Conservation (phyloP, 2,329 filamentous ascomycete species). For the Venturia carpophila region DNA sequence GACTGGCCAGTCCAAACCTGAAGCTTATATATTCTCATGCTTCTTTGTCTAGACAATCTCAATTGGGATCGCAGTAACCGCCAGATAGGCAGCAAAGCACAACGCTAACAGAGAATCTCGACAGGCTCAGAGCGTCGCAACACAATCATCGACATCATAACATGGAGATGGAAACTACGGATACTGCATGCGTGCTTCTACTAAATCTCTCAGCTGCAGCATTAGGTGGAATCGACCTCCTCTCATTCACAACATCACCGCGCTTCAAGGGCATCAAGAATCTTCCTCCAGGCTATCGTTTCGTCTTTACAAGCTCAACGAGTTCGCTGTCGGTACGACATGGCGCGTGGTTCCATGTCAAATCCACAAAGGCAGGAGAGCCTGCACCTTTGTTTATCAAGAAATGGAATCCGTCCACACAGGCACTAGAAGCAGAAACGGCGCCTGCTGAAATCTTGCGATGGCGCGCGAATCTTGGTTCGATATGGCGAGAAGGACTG, state of each 20-base stretch:
- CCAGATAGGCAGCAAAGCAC: not conserved
- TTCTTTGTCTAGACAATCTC: no score
- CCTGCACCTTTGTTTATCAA: conserved; percentile 41
- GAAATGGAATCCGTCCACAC: conserved; percentile 45
- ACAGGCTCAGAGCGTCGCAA: not conserved
- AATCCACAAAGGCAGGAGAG: conserved; percentile 20
- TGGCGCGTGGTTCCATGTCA: conserved; percentile 53
- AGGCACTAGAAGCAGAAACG: conserved; percentile 39
- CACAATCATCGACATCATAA: not conserved
- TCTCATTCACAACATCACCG: conserved; percentile 55
- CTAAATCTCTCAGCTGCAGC: conserved; percentile 40
- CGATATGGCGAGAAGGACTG: conserved; percentile 47
- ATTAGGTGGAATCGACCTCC: conserved; percentile 47
- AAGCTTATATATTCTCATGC: no score
- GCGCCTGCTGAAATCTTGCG: conserved; percentile 38
- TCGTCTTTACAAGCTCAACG: conserved; percentile 53
- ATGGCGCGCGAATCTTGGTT: conserved; percentile 48
- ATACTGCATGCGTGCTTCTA: conserved; percentile 28
- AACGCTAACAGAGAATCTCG: not conserved
- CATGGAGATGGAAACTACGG: conserved; percentile 16
- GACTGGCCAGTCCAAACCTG: no score
- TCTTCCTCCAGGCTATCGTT: conserved; percentile 51
- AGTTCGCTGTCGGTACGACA: conserved; percentile 52
- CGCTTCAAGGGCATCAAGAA: conserved; percentile 55
- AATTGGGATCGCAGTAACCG: not conserved